Percentiles rank a stretch among this genome's conserved stretches.
These are phyloP conservation scores for Davidsoniella neocaledoniae DNA, from an alignment of 2,329 filamentous ascomycete genomes.

Conservation along the genomic window DNA sequence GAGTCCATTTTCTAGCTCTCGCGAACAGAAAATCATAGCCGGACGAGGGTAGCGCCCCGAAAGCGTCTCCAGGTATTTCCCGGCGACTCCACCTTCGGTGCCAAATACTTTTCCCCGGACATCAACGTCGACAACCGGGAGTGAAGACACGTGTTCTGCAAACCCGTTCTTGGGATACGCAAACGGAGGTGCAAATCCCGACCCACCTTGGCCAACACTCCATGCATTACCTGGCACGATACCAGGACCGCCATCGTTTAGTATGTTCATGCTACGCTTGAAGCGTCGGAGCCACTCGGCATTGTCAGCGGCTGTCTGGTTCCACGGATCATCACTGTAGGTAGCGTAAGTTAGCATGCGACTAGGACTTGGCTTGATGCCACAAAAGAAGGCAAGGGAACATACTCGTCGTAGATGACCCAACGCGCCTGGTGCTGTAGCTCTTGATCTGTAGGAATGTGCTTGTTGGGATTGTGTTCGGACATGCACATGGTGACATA, in stretches of 20 bases:
- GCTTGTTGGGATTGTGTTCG: slow-evolving; percentile 40
- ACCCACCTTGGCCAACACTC: slow-evolving; percentile 32
- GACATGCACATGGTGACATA: slow-evolving; percentile 38
- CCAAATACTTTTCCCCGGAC: slow-evolving; percentile 25
- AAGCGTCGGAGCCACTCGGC: slow-evolving; percentile 46
- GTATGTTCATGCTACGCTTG: slow-evolving; percentile 39
- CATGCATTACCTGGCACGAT: slow-evolving; percentile 23
- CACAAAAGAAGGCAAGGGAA: slow-evolving; percentile 9
- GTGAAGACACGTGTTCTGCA: slow-evolving; percentile 15
- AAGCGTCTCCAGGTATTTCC: slow-evolving; percentile 31
- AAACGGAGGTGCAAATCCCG: slow-evolving; percentile 40
- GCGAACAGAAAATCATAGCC: slow-evolving; percentile 38
- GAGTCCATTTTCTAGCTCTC: slow-evolving; percentile 40
- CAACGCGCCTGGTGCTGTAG: slow-evolving; percentile 47
- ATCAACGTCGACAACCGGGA: slow-evolving; percentile 20
- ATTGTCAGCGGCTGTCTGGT: slow-evolving; percentile 47
- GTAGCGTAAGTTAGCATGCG: slow-evolving; percentile 14
- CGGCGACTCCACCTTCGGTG: slow-evolving; percentile 27
- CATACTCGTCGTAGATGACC: slow-evolving; percentile 45
- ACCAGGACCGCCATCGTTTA: slow-evolving; percentile 32
- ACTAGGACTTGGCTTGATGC: neutral
- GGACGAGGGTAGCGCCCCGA: slow-evolving; percentile 28
- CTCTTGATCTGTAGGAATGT: slow-evolving; percentile 43
- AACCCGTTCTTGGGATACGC: slow-evolving; percentile 24
- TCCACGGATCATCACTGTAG: slow-evolving; percentile 43